These are phyloP conservation scores for Tetradesmus obliquus DNA, from an alignment of 139 green algal species.

Conservation along the genomic window DNA sequence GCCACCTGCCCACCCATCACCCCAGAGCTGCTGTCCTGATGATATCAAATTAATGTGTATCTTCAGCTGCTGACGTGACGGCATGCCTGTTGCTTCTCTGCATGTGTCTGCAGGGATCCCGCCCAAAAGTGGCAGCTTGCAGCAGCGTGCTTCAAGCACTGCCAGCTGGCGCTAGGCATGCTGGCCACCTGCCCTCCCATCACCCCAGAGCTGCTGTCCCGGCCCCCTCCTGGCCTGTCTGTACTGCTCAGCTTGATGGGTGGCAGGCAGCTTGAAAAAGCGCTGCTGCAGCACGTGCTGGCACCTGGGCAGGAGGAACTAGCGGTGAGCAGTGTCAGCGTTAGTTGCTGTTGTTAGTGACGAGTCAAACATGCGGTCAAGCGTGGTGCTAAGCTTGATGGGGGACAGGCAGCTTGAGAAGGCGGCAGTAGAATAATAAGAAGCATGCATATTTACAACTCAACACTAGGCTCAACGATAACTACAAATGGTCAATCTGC, in stretches of 20 bases:
- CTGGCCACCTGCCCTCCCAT: conserved; percentile 4
- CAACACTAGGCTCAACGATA: too few species aligned
- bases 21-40: too few species aligned
- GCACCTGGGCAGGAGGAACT: conserved; percentile 58
- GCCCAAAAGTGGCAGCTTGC: too few species aligned
- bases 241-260: conserved; percentile 79
- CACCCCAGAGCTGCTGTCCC: conserved; percentile 28
- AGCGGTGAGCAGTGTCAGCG: background rate
- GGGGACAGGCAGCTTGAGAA: conserved; percentile 42
- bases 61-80: too few species aligned
- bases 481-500: background rate
- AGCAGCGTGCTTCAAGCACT: conserved; percentile 68
- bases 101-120: too few species aligned
- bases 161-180: conserved; percentile 55
- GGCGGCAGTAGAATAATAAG: background rate
- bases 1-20: too few species aligned
- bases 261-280: conserved; percentile 36
- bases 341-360: background rate
- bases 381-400: conserved; percentile 62
- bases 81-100: too few species aligned
- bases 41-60: too few species aligned
- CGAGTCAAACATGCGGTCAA: too few species aligned
- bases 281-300: conserved; percentile 60
- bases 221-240: conserved; percentile 42
- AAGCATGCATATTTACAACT: too few species aligned